Percentiles rank a stretch among this genome's conserved stretches.
Conservation (phyloP, 2,329 filamentous ascomycete genomes). For the Xylariaceae sp. region DNA sequence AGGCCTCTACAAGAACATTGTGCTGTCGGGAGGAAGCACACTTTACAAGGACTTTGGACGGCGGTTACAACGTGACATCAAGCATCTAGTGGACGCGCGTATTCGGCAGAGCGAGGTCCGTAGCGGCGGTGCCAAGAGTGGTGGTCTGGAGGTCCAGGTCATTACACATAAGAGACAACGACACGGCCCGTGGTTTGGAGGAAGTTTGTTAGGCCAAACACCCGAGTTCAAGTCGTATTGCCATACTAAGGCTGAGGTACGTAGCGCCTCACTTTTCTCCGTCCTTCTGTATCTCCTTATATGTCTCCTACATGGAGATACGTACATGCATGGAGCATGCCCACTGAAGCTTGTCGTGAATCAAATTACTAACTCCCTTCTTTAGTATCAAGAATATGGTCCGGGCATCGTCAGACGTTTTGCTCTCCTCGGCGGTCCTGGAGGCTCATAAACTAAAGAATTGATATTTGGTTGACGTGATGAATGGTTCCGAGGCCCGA, state of each 20-base stretch:
- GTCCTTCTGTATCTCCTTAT: neutral
- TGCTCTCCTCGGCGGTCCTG: conserved; percentile 85
- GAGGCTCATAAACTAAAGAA: conserved; percentile 55
- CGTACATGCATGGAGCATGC: no score
- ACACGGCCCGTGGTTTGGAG: conserved; percentile 97
- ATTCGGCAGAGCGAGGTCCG: conserved; percentile 88
- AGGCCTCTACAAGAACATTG: conserved; percentile 99
- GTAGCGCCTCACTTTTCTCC: conserved; percentile 28
- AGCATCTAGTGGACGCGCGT: conserved; percentile 87
- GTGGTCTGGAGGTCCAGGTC: conserved; percentile 92
- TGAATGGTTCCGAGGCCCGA: neutral
- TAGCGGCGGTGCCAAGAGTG: conserved; percentile 87
- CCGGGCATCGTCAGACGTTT: conserved; percentile 94
- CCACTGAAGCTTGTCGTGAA: no score
- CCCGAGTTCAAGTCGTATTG: conserved; percentile 98
- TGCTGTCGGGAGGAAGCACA: conserved; percentile 92
- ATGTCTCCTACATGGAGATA: neutral
- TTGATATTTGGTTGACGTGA: conserved; percentile 1
- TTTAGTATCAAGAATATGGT: conserved; percentile 87
- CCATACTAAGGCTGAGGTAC: conserved; percentile 78
- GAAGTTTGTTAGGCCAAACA: conserved; percentile 91
- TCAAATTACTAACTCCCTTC: neutral
- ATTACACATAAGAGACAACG: conserved; percentile 96
- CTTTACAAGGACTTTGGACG: conserved; percentile 98
- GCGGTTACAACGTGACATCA: conserved; percentile 92